These are phyloP conservation scores for Botryosphaeria agaves DNA, from an alignment of 2,329 filamentous ascomycete species.

Conservation along the genomic window DNA sequence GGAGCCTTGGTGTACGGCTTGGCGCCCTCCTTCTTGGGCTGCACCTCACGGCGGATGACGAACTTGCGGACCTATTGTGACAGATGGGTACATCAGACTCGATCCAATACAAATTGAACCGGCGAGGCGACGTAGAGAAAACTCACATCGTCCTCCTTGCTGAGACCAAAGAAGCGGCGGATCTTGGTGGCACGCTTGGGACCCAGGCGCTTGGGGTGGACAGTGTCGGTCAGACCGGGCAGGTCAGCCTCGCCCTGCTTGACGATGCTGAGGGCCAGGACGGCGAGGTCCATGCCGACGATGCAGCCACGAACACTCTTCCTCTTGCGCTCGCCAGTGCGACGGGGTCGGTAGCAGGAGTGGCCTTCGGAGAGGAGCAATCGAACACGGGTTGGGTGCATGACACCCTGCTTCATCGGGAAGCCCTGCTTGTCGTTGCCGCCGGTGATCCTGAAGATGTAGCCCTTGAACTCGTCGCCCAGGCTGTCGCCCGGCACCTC, in stretches of 20 bases:
- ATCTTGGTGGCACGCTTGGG: constrained; percentile 99
- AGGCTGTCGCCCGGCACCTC: constrained; percentile 89
- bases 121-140: constrained; percentile 53
- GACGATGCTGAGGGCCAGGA: constrained; percentile 86
- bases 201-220: constrained; percentile 97
- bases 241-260: constrained; percentile 95
- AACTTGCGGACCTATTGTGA: constrained; percentile 79
- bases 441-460: constrained; percentile 98
- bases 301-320: constrained; percentile 99
- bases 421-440: constrained; percentile 99
- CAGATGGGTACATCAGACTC: constrained; percentile 29
- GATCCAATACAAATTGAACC: constrained; percentile 29
- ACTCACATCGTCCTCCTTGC: constrained; percentile 99
- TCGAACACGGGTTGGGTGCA: constrained; percentile 96
- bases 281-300: constrained; percentile 85
- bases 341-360: constrained; percentile 98
- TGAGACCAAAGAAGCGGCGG: constrained; percentile 97
- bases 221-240: constrained; percentile 90
- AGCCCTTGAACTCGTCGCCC: constrained; percentile 99
- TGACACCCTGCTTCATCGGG: constrained; percentile 99
- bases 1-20: constrained; percentile 99
- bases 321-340: constrained; percentile 96
- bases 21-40: constrained; percentile 95
- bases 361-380: constrained; percentile 92
- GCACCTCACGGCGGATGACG: constrained; percentile 96